Evolutionary conservation across 106 monocot species (phyloP).

Genomic region (Dendrobium huoshanense): DNA sequence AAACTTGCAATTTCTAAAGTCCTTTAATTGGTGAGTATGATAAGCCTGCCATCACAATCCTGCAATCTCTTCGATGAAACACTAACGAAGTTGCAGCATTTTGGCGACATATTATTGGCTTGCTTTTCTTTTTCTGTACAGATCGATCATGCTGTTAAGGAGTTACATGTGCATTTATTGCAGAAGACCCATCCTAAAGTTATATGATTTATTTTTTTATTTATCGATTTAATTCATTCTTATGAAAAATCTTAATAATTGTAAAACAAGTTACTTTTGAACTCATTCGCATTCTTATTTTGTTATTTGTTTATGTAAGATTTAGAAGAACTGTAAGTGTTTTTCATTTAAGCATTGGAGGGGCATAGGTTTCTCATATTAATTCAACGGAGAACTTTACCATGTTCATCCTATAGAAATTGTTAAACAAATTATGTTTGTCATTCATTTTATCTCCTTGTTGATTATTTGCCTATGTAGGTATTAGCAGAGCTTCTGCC

Average conservation of each 20-base stretch:
- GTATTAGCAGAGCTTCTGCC: conserved; percentile 80
- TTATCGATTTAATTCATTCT: neutral
- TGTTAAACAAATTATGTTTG: neutral
- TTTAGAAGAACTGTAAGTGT: conserved; percentile 50
- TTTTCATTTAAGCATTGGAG: conserved; percentile 33
- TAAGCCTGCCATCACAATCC: no score
- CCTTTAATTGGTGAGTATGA: no score
- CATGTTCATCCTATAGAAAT: neutral
- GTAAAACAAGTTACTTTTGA: neutral
- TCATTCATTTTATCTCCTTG: conserved; percentile 2
- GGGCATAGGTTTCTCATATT: neutral
- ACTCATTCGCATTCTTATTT: conserved; percentile 2
- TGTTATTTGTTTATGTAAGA: conserved; percentile 40
- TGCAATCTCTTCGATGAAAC: no score
- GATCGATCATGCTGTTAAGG: neutral
- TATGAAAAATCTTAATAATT: neutral
- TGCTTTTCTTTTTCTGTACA: neutral
- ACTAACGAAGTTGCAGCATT: no score
- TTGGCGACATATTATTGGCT: no score
- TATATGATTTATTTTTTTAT: neutral
- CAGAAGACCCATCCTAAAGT: neutral
- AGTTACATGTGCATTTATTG: neutral
- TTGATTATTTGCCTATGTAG: conserved; percentile 33
- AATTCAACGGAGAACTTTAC: neutral
- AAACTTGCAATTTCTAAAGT: no score